phyloP scores from a whole-genome alignment of 768 basidiomycete species.

The Lentinula lateritia region DNA sequence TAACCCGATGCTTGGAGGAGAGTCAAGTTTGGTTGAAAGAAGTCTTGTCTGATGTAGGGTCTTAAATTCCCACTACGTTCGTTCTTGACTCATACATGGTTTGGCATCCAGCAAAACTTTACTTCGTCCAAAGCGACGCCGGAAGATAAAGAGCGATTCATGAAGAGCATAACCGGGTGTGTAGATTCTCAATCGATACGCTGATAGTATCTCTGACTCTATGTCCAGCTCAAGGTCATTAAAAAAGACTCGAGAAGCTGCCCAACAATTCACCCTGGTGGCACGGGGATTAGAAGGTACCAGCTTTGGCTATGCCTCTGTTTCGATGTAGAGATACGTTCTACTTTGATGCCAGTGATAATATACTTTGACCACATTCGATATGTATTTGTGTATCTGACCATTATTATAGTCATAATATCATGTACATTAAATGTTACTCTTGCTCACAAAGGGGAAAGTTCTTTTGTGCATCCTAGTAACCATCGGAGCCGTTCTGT shows the following conservation, averaged over 20 bases:
- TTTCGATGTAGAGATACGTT: slow-evolving; percentile 14
- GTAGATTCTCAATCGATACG: slow-evolving; percentile 12
- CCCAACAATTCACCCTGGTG: slow-evolving; percentile 82
- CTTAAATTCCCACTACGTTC: slow-evolving; percentile 4
- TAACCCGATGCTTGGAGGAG: slow-evolving; percentile 49
- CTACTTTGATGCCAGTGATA: background rate
- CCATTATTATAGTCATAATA: background rate
- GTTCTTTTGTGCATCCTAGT: background rate
- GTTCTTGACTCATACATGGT: background rate
- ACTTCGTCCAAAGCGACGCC: slow-evolving; percentile 63
- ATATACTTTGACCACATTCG: background rate
- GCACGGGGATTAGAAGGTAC: slow-evolving; percentile 82
- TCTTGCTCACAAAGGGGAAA: too few species aligned
- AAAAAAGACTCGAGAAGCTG: slow-evolving; percentile 73
- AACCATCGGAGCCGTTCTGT: background rate
- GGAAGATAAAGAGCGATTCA: slow-evolving; percentile 75
- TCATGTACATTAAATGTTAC: background rate
- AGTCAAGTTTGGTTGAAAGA: slow-evolving; percentile 68
- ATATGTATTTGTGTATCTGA: background rate
- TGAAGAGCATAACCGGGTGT: slow-evolving; percentile 66
- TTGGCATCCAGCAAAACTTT: slow-evolving; percentile 56
- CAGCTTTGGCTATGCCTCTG: slow-evolving; percentile 77
- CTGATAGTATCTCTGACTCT: background rate
- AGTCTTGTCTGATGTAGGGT: slow-evolving; percentile 58
- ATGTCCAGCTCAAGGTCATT: slow-evolving; percentile 58